These are phyloP conservation scores for Apiotrichum porosum DNA, from an alignment of 1,284 basidiomycete species.

Conservation along the genomic window DNA sequence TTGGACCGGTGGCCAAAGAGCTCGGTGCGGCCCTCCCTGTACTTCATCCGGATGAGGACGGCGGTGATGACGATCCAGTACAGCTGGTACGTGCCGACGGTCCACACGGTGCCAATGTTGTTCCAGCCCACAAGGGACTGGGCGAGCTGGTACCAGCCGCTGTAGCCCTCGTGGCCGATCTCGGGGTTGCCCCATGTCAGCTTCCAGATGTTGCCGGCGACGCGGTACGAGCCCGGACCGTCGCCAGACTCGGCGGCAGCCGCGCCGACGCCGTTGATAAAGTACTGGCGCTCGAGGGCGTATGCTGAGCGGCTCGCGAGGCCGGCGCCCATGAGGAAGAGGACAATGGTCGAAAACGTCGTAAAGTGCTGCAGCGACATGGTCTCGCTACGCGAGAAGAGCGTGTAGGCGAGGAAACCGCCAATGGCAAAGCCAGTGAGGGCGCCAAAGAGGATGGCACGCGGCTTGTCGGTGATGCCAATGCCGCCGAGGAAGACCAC, in stretches of 20 bases:
- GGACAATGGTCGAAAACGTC: constrained; percentile 72
- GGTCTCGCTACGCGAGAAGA: constrained; percentile 28
- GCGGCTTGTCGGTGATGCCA: constrained; percentile 26
- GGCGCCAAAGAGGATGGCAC: constrained; percentile 67
- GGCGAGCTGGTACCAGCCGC: constrained; percentile 32
- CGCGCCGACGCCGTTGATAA: constrained; percentile 61
- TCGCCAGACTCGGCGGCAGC: constrained; percentile 70
- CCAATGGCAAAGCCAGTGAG: constrained; percentile 55
- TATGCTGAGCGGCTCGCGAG: constrained; percentile 70
- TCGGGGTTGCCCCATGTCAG: constrained; percentile 71
- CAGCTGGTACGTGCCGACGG: constrained; percentile 60
- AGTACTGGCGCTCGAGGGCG: constrained; percentile 62
- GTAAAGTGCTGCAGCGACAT: constrained; percentile 65
- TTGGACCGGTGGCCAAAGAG: constrained; percentile 28
- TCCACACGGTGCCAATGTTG: constrained; percentile 54
- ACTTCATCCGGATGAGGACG: constrained; percentile 63
- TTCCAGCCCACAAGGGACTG: constrained; percentile 43
- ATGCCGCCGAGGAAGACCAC: constrained; percentile 84
- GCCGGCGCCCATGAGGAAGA: constrained; percentile 81
- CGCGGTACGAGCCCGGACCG: constrained; percentile 73
- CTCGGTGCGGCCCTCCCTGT: constrained; percentile 45
- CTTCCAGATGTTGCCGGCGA: constrained; percentile 78
- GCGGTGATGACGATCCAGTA: constrained; percentile 68
- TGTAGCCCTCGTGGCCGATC: constrained; percentile 51
- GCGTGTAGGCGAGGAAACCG: constrained; percentile 56